Conservation (phyloP, 805 yeast genomes). For the Spathaspora girioi region DNA sequence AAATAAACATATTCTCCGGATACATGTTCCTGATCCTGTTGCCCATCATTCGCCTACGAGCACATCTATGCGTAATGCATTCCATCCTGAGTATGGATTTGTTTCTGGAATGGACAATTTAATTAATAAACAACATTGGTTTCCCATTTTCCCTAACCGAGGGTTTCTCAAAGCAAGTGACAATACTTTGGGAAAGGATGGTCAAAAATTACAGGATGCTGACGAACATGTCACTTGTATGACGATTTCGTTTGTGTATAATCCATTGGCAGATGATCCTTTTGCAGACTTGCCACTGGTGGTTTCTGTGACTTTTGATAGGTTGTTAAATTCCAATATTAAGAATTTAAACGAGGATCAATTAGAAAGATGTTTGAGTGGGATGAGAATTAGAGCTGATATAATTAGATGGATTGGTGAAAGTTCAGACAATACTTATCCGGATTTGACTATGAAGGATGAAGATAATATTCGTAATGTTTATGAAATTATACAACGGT, state of each 20-base stretch:
- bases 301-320: constrained; percentile 26
- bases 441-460: constrained; percentile 1
- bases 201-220: not conserved
- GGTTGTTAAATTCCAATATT: constrained; percentile 16
- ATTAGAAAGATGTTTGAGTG: constrained; percentile 28
- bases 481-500: constrained; percentile 26
- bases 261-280: constrained; percentile 31
- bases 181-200: too few relatives aligned
- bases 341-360: constrained; percentile 17
- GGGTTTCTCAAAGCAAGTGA: constrained; percentile 8
- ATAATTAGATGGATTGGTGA: constrained; percentile 12
- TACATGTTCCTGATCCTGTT: constrained; percentile 43
- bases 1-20: constrained; percentile 16
- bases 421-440: not conserved
- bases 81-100: constrained; percentile 5
- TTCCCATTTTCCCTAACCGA: constrained; percentile 15
- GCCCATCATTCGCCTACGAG: constrained; percentile 30
- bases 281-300: constrained; percentile 20
- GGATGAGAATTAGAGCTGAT: constrained; percentile 8
- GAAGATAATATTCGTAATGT: constrained; percentile 14
- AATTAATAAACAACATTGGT: constrained; percentile 8
- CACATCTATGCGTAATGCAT: constrained; percentile 10
- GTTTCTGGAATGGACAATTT: constrained; percentile 10
- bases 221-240: constrained; percentile 21
- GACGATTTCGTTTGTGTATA: constrained; percentile 33